phyloP scores from a whole-genome alignment of 306 rosid species.

The Vicia villosa region DNA sequence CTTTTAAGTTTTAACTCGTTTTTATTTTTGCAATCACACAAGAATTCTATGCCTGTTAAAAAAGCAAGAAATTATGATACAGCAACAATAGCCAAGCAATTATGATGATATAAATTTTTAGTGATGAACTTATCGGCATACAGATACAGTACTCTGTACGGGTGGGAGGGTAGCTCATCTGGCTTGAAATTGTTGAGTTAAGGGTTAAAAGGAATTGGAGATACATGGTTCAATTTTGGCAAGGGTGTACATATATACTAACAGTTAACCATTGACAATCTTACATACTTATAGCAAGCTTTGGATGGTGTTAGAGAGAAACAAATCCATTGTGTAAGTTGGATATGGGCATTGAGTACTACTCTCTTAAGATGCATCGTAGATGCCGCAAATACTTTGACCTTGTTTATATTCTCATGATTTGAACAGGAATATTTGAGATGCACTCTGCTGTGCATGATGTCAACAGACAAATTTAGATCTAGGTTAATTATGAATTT shows the following conservation, averaged over 20 bases:
- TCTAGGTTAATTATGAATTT: constrained; percentile 26
- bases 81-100: no score
- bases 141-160: background rate
- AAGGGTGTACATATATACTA: no score
- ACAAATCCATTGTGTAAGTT: background rate
- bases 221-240: no score
- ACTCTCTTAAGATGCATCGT: background rate
- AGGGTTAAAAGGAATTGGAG: no score
- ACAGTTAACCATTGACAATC: no score
- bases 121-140: constrained; percentile 2
- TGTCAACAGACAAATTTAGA: background rate
- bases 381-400: constrained; percentile 1
- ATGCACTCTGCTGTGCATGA: background rate
- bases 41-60: background rate
- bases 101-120: background rate
- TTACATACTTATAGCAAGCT: background rate
- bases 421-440: constrained; percentile 11
- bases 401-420: background rate
- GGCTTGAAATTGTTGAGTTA: no score
- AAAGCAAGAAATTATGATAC: no score
- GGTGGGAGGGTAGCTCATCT: no score
- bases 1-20: background rate
- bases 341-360: constrained; percentile 26
- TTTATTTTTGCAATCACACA: background rate
- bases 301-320: constrained; percentile 11